Evolutionary conservation across 129 eudicot species (phyloP).

Genomic region (Dittrichia graveolens): DNA sequence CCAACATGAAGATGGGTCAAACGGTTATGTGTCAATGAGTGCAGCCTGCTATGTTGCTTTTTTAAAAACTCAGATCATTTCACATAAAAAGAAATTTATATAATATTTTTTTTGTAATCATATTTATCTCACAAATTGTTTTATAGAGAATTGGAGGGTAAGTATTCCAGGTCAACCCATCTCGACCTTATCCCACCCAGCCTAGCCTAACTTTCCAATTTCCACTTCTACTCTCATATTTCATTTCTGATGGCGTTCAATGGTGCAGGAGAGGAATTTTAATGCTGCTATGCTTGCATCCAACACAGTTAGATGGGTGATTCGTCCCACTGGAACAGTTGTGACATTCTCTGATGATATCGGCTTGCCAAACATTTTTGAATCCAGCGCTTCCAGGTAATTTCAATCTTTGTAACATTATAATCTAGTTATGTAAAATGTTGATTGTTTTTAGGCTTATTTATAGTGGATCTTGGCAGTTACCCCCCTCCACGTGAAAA

Average conservation of each 20-base stretch:
- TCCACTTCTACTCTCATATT: background rate
- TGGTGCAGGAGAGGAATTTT: constrained; percentile 64
- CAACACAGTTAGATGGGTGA: constrained; percentile 66
- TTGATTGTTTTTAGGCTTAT: background rate
- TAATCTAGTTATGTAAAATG: too few species aligned
- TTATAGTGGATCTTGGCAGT: constrained; percentile 45
- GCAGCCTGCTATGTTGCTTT: too few species aligned
- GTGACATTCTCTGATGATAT: constrained; percentile 78
- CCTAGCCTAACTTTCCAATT: too few species aligned
- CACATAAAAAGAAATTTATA: too few species aligned
- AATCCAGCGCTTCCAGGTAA: constrained; percentile 64
- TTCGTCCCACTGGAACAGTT: constrained; percentile 69
- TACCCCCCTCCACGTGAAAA: constrained; percentile 91
- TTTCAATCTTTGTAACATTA: background rate
- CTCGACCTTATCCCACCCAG: too few species aligned
- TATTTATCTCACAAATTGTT: too few species aligned
- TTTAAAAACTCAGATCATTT: too few species aligned
- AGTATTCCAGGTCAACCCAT: too few species aligned
- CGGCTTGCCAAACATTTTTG: constrained; percentile 70
- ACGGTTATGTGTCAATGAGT: too few species aligned
- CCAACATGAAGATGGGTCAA: too few species aligned
- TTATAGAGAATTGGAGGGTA: too few species aligned
- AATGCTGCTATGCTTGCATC: constrained; percentile 51
- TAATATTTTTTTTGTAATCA: too few species aligned
- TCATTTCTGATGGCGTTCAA: background rate